A percentile compares a stretch with the other conserved stretches of the same genome.
phyloP scores from a whole-genome alignment of 257 asterid species.

The Handroanthus guayacan region DNA sequence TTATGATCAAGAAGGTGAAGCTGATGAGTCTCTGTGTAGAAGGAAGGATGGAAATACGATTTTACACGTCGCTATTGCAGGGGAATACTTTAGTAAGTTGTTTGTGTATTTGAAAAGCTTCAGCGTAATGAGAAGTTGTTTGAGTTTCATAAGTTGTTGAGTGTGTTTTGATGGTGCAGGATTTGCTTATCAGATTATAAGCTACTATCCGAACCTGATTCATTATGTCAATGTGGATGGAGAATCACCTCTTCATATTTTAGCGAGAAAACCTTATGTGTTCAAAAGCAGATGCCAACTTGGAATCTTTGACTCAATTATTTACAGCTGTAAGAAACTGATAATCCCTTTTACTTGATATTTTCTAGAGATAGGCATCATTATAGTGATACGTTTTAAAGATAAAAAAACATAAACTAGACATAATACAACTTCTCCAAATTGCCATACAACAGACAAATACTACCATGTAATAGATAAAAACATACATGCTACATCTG shows the following conservation, averaged over 20 bases:
- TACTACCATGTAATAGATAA: too few relatives aligned
- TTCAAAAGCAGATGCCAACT: slow-evolving; percentile 52
- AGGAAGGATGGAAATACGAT: slow-evolving; percentile 52
- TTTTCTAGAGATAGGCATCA: too few relatives aligned
- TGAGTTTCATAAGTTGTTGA: too few relatives aligned
- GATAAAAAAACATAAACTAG: too few relatives aligned
- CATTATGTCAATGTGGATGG: slow-evolving; percentile 47
- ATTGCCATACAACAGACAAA: too few relatives aligned
- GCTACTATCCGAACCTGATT: slow-evolving; percentile 29
- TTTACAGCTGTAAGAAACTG: slow-evolving; percentile 49
- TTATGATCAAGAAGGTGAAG: neutral
- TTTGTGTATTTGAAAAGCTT: too few relatives aligned
- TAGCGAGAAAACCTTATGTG: slow-evolving; percentile 55
- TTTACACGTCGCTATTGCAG: slow-evolving; percentile 51
- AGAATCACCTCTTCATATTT: slow-evolving; percentile 56
- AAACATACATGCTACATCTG: too few relatives aligned
- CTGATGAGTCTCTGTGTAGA: slow-evolving; percentile 41
- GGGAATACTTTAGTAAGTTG: slow-evolving; percentile 51
- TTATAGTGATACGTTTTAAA: too few relatives aligned
- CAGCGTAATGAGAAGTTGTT: too few relatives aligned
- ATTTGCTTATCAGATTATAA: slow-evolving; percentile 48
- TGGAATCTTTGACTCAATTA: slow-evolving; percentile 41
- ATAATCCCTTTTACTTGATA: too few relatives aligned
- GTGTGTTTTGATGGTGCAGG: slow-evolving; percentile 28
- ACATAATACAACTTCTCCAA: too few relatives aligned